Evolutionary conservation across 176 grass and related monocot genomes (phyloP).

Genomic region (Aechmea fasciata): DNA sequence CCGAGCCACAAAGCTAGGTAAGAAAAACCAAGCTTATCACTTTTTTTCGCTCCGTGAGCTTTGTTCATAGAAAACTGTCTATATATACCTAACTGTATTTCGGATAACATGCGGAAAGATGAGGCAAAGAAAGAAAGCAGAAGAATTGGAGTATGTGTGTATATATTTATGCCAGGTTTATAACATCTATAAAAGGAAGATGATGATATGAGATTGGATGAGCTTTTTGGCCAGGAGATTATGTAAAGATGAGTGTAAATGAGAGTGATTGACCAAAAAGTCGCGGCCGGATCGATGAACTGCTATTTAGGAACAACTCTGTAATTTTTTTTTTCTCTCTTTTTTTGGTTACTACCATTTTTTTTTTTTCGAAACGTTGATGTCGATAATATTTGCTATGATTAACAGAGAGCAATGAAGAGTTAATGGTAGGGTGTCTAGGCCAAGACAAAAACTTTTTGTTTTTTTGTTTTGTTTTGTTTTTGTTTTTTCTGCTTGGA

Average conservation of each 20-base stretch:
- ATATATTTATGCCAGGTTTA: constrained; percentile 17
- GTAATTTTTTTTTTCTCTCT: background rate
- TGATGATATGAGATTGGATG: background rate
- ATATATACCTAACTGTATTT: background rate
- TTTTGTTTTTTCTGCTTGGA: too few species aligned
- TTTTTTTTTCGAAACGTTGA: constrained; percentile 27
- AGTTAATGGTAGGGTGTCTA: too few species aligned
- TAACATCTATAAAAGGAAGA: background rate
- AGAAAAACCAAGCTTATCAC: background rate
- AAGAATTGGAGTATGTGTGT: constrained; percentile 4
- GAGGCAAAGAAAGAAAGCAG: constrained; percentile 1
- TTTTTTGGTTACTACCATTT: constrained; percentile 3
- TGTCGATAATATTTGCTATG: constrained; percentile 26
- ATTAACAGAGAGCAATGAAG: constrained; percentile 2
- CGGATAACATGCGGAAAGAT: background rate
- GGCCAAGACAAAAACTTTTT: too few species aligned
- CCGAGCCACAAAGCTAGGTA: constrained; percentile 30
- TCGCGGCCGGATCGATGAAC: constrained; percentile 16
- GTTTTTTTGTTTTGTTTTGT: too few species aligned
- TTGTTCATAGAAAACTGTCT: background rate
- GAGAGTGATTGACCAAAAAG: constrained; percentile 10
- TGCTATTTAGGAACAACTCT: constrained; percentile 14
- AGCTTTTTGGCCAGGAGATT: background rate
- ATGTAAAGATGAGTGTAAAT: constrained; percentile 24
- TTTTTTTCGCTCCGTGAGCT: background rate